Evolutionary conservation across 1,139 yeast genomes (phyloP), one percentile per base, ranked within the genome.

Genomic region (Suhomyces coccinellae): DNA sequence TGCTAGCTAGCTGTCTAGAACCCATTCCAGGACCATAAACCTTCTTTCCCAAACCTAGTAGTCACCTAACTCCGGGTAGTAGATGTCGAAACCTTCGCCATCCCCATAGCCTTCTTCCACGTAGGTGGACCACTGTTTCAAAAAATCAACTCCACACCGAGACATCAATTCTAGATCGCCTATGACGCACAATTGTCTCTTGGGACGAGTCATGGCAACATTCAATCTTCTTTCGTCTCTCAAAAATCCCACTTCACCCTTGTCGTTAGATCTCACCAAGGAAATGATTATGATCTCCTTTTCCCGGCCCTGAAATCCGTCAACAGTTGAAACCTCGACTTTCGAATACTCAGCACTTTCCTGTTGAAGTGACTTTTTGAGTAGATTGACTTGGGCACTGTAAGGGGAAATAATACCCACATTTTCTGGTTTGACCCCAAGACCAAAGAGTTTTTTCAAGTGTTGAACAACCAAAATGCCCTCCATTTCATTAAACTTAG

Each of bases 141-240:
- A 69, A 56, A 82, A 87, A 29, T 64, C 62, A 11, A 65, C 63
- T 6, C 63, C 65, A 26, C 79, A 69, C 3, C 66, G 49, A 67
- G 68, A 54, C 68, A 71, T 48, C 59, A 71, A 79, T 55, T 87
- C 96, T 67, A 87, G 77, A 63, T 93, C 95, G 2, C 98, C 98
- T 41, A 93, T 70, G 0, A 93, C 79, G 58, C 95, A 87, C 7
- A 93, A 69, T 55, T 91, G 98, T 49, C 93, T 72, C 58, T 86
- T 85, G 3, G 97, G 89, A 52, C 99, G 74, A 0, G 98, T 90
- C 65, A 91, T 89, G 3, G 97, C 96, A 33, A 91, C 98, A 59
- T 90, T 90, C 44, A 89, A 59, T 62, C 85, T 69, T 62, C 86
- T 66, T 44, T 73, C 73, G 53, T 82, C 86, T 42, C 66, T 69